These are phyloP conservation scores for Globisporangium spinosum DNA, from an alignment of 352 stramenopile genomes.

Conservation along the genomic window DNA sequence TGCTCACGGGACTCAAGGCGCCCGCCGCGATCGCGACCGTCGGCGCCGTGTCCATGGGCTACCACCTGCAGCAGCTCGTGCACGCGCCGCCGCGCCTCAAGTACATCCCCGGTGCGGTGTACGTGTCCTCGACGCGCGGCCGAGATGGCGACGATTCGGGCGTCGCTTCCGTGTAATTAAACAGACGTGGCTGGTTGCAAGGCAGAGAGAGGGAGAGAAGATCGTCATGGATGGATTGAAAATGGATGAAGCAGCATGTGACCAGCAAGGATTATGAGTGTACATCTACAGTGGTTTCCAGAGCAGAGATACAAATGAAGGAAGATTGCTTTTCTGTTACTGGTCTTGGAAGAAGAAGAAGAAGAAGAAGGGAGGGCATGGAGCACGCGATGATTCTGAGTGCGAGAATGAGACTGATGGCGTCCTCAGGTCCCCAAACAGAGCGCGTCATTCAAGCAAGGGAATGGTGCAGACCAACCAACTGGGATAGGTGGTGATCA, in stretches of 20 bases:
- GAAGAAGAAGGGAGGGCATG: too few species aligned
- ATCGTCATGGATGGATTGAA: background rate
- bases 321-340: background rate
- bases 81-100: constrained; percentile 51
- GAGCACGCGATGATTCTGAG: too few species aligned
- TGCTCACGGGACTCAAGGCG: constrained; percentile 38
- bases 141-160: constrained; percentile 1
- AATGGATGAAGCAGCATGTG: background rate
- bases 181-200: constrained; percentile 3
- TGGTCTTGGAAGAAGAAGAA: background rate
- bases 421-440: too few species aligned
- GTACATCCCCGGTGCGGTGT: constrained; percentile 46
- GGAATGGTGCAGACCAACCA: too few species aligned
- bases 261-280: background rate
- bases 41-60: constrained; percentile 55
- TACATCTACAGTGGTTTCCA: background rate
- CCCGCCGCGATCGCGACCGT: constrained; percentile 44
- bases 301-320: background rate
- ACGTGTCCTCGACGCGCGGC: background rate
- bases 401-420: too few species aligned
- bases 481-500: too few species aligned
- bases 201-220: background rate
- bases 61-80: constrained; percentile 65
- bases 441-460: too few species aligned
- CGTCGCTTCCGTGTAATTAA: constrained; percentile 13